Percentiles rank a stretch among this genome's conserved stretches.
Conservation (phyloP, 108 stramenopile species). For the Cyclotella distinguenda region DNA sequence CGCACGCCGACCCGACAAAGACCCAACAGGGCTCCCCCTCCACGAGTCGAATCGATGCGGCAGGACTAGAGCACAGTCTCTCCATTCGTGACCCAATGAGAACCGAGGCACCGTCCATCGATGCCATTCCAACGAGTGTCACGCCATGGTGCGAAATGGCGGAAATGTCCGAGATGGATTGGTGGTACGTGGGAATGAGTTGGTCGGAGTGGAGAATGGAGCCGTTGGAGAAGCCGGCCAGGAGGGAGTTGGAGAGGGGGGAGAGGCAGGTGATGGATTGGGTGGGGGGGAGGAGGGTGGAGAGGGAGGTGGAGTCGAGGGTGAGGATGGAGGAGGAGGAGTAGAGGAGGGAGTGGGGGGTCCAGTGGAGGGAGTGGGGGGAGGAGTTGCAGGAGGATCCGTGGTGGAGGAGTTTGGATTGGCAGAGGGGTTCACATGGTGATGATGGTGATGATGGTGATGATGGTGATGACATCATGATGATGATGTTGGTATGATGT, state of each 20-base stretch:
- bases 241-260: constrained; percentile 30
- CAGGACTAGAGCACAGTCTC: constrained; percentile 12
- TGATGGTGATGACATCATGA: too few species aligned
- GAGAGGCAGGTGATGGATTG: constrained; percentile 29
- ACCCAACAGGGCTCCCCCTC: constrained; percentile 30
- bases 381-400: constrained; percentile 73
- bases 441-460: neutral
- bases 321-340: constrained; percentile 29
- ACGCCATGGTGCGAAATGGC: constrained; percentile 2
- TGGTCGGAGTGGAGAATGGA: neutral
- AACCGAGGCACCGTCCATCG: constrained; percentile 32
- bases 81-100: constrained; percentile 15
- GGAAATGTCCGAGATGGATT: constrained; percentile 35
- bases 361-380: constrained; percentile 60
- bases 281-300: constrained; percentile 37
- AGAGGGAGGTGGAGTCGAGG: constrained; percentile 43
- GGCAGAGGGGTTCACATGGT: neutral
- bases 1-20: constrained; percentile 71
- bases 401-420: constrained; percentile 59
- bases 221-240: constrained; percentile 38
- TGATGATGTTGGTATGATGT: too few species aligned
- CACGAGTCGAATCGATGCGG: constrained; percentile 27
- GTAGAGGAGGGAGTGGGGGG: constrained; percentile 33
- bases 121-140: neutral
- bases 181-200: constrained; percentile 20